These are phyloP conservation scores for Podospora tetraspora DNA, from an alignment of 495 filamentous ascomycete species.

Conservation along the genomic window DNA sequence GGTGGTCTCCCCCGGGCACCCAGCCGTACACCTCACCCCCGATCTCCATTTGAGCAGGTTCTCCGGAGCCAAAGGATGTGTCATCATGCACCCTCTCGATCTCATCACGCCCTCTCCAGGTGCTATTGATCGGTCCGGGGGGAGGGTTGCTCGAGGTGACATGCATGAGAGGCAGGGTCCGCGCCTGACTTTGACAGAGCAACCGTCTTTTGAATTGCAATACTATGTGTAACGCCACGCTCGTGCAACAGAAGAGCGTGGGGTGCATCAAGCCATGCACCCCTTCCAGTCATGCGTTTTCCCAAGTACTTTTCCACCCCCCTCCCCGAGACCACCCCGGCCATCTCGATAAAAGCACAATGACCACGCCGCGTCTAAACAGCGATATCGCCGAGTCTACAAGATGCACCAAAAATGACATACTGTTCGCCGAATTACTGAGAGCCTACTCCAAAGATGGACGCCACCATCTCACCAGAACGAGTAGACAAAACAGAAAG, in stretches of 20 bases:
- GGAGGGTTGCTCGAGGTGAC: neutral
- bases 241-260: neutral
- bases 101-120: neutral
- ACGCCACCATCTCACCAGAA: conserved; percentile 69
- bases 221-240: neutral
- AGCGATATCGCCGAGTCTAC: conserved; percentile 9
- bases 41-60: neutral
- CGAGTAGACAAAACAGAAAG: conserved; percentile 68
- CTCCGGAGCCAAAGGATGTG: neutral
- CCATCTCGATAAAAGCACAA: conserved; percentile 1
- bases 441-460: conserved; percentile 53
- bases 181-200: neutral
- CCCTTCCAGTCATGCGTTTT: neutral
- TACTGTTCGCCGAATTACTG: conserved; percentile 4
- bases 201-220: neutral
- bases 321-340: neutral
- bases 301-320: neutral
- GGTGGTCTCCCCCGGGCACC: neutral
- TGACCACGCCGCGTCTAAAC: neutral
- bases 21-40: neutral
- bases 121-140: neutral
- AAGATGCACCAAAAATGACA: conserved; percentile 5
- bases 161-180: neutral
- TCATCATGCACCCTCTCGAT: neutral
- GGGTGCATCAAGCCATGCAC: neutral